These are phyloP conservation scores for Cardamine resedifolia DNA, from an alignment of 345 rosid genomes.

Conservation along the genomic window DNA sequence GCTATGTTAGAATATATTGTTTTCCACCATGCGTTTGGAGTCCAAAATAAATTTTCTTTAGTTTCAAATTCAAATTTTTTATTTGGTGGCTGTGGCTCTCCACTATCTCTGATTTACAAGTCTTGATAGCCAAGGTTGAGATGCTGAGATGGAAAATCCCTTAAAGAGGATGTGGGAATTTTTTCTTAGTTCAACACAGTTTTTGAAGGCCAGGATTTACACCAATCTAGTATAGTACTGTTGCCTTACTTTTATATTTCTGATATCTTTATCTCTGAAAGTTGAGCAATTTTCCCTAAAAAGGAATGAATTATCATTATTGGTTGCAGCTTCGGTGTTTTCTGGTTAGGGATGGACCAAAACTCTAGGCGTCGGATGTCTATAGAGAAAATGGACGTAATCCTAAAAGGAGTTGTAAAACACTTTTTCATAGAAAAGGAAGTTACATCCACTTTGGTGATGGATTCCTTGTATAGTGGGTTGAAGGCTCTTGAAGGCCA, in stretches of 20 bases:
- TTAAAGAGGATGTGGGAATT: conserved; percentile 32
- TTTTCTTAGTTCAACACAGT: conserved; percentile 37
- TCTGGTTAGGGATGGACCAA: conserved; percentile 91
- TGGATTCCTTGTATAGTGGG: conserved; percentile 99
- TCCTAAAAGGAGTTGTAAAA: conserved; percentile 88
- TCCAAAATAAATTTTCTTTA: not conserved
- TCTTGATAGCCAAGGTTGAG: conserved; percentile 32
- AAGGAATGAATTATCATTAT: conserved; percentile 11
- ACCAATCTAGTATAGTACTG: conserved; percentile 34
- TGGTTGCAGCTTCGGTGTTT: conserved; percentile 74
- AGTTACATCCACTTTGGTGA: conserved; percentile 95
- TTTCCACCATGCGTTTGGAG: conserved; percentile 20
- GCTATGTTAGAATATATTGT: not conserved
- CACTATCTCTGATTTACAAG: conserved; percentile 32
- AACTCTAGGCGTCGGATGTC: conserved; percentile 75
- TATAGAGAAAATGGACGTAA: conserved; percentile 75
- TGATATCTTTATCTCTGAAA: conserved; percentile 20
- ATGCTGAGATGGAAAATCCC: conserved; percentile 34
- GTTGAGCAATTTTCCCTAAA: conserved; percentile 21
- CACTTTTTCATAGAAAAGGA: conserved; percentile 98
- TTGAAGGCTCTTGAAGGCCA: conserved; percentile 96
- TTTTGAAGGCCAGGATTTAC: conserved; percentile 35
- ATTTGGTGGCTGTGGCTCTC: conserved; percentile 22
- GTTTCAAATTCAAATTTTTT: conserved; percentile 9
- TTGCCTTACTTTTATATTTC: conserved; percentile 29